Evolutionary conservation across 805 yeast species (phyloP).

Genomic region (Yarrowia yakushimensis): DNA sequence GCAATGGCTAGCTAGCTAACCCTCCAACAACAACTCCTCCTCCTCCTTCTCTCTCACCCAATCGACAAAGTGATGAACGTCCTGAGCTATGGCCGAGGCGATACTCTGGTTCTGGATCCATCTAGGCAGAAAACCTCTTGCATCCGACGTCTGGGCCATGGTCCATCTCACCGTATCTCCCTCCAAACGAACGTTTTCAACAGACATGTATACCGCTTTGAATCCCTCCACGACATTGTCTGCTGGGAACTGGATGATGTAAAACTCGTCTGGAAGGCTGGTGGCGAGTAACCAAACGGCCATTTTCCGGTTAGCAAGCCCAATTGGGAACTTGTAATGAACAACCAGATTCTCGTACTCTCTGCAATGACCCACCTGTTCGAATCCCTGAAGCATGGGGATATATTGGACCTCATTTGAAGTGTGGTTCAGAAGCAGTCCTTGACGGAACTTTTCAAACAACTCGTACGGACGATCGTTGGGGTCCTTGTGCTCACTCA

Average conservation of each 20-base stretch:
- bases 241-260: conserved; percentile 40
- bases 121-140: conserved; percentile 41
- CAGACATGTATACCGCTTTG: conserved; percentile 38
- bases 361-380: conserved; percentile 23
- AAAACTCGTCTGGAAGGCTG: conserved; percentile 5
- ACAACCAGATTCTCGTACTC: conserved; percentile 34
- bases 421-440: conserved; percentile 40
- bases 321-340: conserved; percentile 39
- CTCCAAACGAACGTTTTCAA: conserved; percentile 36
- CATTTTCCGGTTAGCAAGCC: conserved; percentile 39
- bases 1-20: no score
- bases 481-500: conserved; percentile 36
- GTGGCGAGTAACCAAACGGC: conserved; percentile 37
- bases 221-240: conserved; percentile 28
- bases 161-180: conserved; percentile 38
- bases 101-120: conserved; percentile 38
- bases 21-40: conserved; percentile 11
- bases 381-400: conserved; percentile 34
- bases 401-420: conserved; percentile 42
- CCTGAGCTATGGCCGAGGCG: conserved; percentile 1
- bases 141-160: conserved; percentile 43
- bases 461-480: conserved; percentile 25
- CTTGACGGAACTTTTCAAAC: conserved; percentile 34
- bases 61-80: neutral
- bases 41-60: conserved; percentile 20